These are phyloP conservation scores for Colletotrichum endophyticum DNA, from an alignment of 2,329 filamentous ascomycete genomes.

Conservation along the genomic window DNA sequence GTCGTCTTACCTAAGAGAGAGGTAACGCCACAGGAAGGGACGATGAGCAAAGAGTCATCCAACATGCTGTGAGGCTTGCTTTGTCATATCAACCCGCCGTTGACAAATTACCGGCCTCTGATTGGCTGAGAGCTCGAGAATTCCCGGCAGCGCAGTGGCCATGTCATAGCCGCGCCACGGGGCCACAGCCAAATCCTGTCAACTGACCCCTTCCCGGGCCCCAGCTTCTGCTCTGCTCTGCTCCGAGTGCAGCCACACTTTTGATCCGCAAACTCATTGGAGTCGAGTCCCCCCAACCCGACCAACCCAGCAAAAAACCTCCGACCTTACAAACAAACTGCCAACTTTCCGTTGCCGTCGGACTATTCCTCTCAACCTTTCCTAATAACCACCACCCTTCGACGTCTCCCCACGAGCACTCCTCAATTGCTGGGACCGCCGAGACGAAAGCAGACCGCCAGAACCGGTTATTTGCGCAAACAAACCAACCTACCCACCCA, in stretches of 20 bases:
- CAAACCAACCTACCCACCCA: neutral
- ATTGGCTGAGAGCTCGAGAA: neutral
- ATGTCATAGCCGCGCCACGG: slow-evolving; percentile 23
- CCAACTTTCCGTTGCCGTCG: neutral
- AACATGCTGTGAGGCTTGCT: neutral
- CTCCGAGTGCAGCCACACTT: neutral
- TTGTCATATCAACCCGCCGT: neutral
- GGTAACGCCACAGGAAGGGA: neutral
- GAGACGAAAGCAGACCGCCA: neutral
- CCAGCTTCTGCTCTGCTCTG: slow-evolving; percentile 3
- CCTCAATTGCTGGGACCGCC: neutral
- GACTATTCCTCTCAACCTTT: neutral
- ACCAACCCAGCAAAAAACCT: neutral
- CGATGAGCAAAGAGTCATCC: neutral
- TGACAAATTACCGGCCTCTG: slow-evolving; percentile 9
- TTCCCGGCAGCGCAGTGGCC: neutral
- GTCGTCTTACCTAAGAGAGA: neutral
- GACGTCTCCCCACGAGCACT: neutral
- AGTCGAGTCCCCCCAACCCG: neutral
- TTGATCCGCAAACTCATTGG: neutral
- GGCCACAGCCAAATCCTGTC: neutral
- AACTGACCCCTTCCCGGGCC: slow-evolving; percentile 12
- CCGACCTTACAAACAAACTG: neutral
- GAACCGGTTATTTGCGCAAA: neutral
- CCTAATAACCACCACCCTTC: neutral